phyloP scores from a whole-genome alignment of 768 basidiomycete species.

The Mycena metata region DNA sequence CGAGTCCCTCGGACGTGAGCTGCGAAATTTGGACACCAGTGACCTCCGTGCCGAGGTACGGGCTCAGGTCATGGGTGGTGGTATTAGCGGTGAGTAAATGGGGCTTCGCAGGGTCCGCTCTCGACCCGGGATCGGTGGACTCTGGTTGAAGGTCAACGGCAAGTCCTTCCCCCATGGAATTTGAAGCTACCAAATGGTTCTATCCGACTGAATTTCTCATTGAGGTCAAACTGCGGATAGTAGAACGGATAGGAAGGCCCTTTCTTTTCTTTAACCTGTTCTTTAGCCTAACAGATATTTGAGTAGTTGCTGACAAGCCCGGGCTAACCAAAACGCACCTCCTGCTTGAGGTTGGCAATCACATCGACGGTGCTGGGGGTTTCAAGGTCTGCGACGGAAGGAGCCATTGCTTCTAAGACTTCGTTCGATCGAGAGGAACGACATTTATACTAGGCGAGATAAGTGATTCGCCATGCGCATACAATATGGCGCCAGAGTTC shows the following conservation, averaged over 20 bases:
- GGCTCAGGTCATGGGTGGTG: conserved; percentile 57
- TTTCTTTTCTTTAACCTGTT: conserved; percentile 40
- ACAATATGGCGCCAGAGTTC: conserved; percentile 19
- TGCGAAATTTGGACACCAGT: conserved; percentile 66
- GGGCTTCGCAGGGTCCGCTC: conserved; percentile 66
- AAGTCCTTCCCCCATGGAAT: not conserved
- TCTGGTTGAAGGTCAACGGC: conserved; percentile 1
- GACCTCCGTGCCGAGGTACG: conserved; percentile 67
- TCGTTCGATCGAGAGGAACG: too few relatives aligned
- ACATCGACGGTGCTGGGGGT: conserved; percentile 17
- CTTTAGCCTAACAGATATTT: too few relatives aligned
- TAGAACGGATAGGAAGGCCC: conserved; percentile 65
- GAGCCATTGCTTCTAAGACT: conserved; percentile 42
- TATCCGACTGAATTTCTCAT: conserved; percentile 65
- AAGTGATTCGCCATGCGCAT: conserved; percentile 32
- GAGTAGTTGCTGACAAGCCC: too few relatives aligned
- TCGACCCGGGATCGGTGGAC: conserved; percentile 57
- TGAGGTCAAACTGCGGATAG: conserved; percentile 59
- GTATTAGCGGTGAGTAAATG: conserved; percentile 60
- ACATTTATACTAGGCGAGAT: not conserved
- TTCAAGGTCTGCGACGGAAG: conserved; percentile 47
- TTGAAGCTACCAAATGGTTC: conserved; percentile 57
- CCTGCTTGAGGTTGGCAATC: conserved; percentile 33
- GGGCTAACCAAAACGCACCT: conserved; percentile 10
- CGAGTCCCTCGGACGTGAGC: conserved; percentile 63